These are phyloP conservation scores for Nicotiana benthamiana DNA, from an alignment of 257 asterid genomes.

Conservation along the genomic window DNA sequence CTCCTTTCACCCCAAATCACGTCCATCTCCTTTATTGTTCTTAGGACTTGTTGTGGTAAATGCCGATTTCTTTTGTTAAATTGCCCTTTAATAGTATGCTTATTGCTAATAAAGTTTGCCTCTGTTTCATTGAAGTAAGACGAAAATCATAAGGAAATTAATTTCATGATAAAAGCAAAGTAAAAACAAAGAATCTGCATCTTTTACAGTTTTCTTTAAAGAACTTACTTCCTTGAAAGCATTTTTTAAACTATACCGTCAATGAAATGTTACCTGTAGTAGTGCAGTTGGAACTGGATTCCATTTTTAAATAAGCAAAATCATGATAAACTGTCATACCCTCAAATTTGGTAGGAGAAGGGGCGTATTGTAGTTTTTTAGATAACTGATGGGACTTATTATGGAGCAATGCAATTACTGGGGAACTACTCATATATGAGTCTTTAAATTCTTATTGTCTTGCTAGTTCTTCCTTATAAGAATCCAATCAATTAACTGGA, in stretches of 20 bases:
- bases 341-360: neutral
- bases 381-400: neutral
- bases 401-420: neutral
- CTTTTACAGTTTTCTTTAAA: neutral
- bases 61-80: slow-evolving; percentile 7
- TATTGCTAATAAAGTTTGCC: neutral
- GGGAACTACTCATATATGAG: neutral
- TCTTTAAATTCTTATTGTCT: neutral
- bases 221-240: neutral
- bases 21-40: slow-evolving; percentile 71
- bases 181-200: neutral
- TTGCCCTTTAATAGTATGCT: neutral
- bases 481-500: neutral
- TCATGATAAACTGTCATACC: neutral
- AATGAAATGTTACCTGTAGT: neutral
- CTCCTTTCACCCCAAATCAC: slow-evolving; percentile 69
- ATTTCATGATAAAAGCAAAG: neutral
- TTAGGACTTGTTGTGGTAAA: slow-evolving; percentile 73
- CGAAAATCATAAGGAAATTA: neutral
- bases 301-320: neutral
- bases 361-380: neutral
- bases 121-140: neutral
- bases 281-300: neutral
- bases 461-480: neutral
- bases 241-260: neutral